phyloP scores from a whole-genome alignment of 176 grass and related monocot genomes.

The Bromus sterilis region DNA sequence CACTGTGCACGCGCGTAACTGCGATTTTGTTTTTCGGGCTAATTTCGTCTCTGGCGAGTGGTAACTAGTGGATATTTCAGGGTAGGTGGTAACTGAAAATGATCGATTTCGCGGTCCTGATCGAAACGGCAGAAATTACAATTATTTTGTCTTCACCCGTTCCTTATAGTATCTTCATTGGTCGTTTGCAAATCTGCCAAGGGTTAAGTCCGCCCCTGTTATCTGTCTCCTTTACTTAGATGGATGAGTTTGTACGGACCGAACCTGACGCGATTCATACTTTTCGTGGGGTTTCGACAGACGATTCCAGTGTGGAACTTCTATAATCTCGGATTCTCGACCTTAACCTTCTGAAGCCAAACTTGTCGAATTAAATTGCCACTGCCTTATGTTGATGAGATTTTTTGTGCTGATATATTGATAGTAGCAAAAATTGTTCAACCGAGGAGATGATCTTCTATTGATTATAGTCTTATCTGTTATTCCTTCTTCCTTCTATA shows the following conservation, averaged over 20 bases:
- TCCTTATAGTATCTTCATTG: not conserved
- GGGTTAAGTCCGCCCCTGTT: not conserved
- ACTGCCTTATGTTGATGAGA: not conserved
- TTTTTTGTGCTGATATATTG: not conserved
- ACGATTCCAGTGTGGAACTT: not conserved
- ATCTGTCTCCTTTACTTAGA: not conserved
- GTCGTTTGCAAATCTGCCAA: not conserved
- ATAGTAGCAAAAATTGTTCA: not conserved
- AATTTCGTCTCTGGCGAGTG: not conserved
- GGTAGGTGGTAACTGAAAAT: not conserved
- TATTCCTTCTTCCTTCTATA: not conserved
- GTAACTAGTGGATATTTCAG: not conserved
- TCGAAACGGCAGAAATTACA: not conserved
- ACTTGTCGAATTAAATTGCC: not conserved
- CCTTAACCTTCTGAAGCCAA: not conserved
- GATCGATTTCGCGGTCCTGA: not conserved
- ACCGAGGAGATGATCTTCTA: not conserved
- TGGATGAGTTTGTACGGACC: not conserved
- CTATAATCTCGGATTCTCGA: not conserved
- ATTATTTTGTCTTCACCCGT: not conserved
- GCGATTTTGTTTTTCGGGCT: not conserved
- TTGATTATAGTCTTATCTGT: not conserved
- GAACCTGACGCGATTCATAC: not conserved
- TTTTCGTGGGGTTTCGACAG: not conserved
- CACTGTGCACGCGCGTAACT: not conserved